These are phyloP conservation scores for Candida sphagnicola DNA, from an alignment of 805 yeast species.

Conservation along the genomic window DNA sequence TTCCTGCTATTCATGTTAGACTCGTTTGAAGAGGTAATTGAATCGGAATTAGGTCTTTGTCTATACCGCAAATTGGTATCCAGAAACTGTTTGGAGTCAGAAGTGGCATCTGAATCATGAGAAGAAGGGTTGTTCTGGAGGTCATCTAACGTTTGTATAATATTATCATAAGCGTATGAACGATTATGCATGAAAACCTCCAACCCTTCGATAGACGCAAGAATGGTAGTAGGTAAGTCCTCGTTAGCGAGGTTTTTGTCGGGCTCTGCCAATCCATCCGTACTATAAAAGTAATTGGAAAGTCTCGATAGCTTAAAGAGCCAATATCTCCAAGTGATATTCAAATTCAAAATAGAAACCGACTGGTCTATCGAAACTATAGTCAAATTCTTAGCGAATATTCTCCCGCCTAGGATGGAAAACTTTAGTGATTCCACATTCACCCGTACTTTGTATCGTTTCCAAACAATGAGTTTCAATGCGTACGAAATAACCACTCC, in stretches of 20 bases:
- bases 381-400: slow-evolving; percentile 72
- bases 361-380: slow-evolving; percentile 73
- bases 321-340: slow-evolving; percentile 93
- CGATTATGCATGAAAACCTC: slow-evolving; percentile 84
- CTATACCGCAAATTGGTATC: background rate
- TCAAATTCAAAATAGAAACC: slow-evolving; percentile 63
- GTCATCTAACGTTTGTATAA: slow-evolving; percentile 37
- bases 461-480: slow-evolving; percentile 61
- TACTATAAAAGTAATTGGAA: slow-evolving; percentile 26
- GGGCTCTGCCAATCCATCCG: background rate
- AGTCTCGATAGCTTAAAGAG: slow-evolving; percentile 41
- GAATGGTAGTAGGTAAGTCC: slow-evolving; percentile 52
- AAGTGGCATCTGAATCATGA: background rate
- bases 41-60: slow-evolving; percentile 1
- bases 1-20: too few relatives aligned
- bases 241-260: slow-evolving; percentile 27
- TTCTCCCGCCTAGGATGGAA: slow-evolving; percentile 77
- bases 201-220: slow-evolving; percentile 64
- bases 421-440: slow-evolving; percentile 71
- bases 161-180: slow-evolving; percentile 68
- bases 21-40: background rate
- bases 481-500: slow-evolving; percentile 56
- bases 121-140: background rate
- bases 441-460: slow-evolving; percentile 50
- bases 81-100: background rate